Percentiles rank a stretch among this genome's conserved stretches.
Conservation (phyloP, 331 rosid species). For the Quercus tomentella region DNA sequence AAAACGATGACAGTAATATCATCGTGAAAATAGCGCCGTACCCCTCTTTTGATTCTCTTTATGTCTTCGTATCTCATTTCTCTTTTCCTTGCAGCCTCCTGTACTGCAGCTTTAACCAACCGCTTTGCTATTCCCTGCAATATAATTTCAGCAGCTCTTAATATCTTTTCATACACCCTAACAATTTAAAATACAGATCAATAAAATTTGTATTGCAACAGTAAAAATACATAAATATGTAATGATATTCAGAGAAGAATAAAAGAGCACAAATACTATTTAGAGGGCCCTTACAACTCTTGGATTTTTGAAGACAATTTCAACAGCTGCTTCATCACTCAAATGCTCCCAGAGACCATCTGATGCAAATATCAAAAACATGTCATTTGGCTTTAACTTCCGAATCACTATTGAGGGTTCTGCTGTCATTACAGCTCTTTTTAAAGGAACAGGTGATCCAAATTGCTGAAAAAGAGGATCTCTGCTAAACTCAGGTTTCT, state of each 20-base stretch:
- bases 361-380: conserved; percentile 75
- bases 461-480: conserved; percentile 57
- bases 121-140: conserved; percentile 74
- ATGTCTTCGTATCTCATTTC: conserved; percentile 62
- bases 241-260: not conserved
- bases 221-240: not conserved
- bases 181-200: not conserved
- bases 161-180: not conserved
- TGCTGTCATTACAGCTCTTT: conserved; percentile 69
- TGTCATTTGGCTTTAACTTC: conserved; percentile 47
- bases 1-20: conserved; percentile 77
- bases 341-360: conserved; percentile 87
- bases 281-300: conserved; percentile 51
- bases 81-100: conserved; percentile 67
- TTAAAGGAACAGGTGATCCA: conserved; percentile 51
- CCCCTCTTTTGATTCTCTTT: conserved; percentile 54
- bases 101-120: conserved; percentile 70
- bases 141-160: conserved; percentile 1
- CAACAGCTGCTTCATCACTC: conserved; percentile 65
- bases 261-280: not conserved
- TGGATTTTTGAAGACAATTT: conserved; percentile 50
- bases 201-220: not conserved
- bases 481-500: conserved; percentile 68
- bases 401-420: conserved; percentile 64
- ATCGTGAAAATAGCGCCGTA: conserved; percentile 70